A percentile compares a stretch with the other conserved stretches of the same genome.
Evolutionary conservation across 306 rosid genomes (phyloP).

Genomic region (Parietaria judaica): DNA sequence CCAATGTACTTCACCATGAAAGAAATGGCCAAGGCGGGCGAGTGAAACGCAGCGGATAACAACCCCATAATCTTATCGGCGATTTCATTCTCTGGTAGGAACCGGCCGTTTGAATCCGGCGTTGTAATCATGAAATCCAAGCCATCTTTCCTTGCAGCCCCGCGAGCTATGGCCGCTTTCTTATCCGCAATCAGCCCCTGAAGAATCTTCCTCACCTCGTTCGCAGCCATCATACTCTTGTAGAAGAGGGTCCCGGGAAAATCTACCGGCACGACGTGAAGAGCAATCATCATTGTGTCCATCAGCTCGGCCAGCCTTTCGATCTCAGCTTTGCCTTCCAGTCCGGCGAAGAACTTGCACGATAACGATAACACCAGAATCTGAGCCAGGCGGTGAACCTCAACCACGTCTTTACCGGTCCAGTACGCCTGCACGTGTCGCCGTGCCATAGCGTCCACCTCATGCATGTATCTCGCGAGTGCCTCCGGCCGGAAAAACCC

Average conservation of each 20-base stretch:
- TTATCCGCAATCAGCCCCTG: slow-evolving; percentile 27
- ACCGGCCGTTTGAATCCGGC: not conserved
- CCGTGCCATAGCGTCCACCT: too few species aligned
- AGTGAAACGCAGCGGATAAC: slow-evolving; percentile 27
- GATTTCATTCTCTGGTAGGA: not conserved
- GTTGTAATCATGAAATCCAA: slow-evolving; percentile 21
- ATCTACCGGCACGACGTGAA: slow-evolving; percentile 15
- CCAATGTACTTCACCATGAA: slow-evolving; percentile 44
- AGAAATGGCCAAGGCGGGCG: slow-evolving; percentile 27
- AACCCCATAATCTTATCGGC: slow-evolving; percentile 34
- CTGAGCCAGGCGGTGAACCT: not conserved
- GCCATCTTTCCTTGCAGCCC: slow-evolving; percentile 20
- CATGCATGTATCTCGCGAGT: too few species aligned
- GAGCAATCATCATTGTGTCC: too few species aligned
- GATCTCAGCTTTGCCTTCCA: too few species aligned
- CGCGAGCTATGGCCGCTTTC: slow-evolving; percentile 19
- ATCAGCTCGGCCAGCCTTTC: too few species aligned
- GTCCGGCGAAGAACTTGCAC: too few species aligned
- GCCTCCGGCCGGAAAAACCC: not conserved
- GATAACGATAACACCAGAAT: too few species aligned
- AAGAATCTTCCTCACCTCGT: slow-evolving; percentile 24
- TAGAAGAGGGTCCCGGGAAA: slow-evolving; percentile 34
- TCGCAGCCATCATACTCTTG: slow-evolving; percentile 26
- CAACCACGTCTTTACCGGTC: slow-evolving; percentile 9
- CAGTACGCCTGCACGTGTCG: slow-evolving; percentile 33